Conservation (phyloP, 225 moss, liverwort and hornwort genomes). For the Marchantia polymorpha region DNA sequence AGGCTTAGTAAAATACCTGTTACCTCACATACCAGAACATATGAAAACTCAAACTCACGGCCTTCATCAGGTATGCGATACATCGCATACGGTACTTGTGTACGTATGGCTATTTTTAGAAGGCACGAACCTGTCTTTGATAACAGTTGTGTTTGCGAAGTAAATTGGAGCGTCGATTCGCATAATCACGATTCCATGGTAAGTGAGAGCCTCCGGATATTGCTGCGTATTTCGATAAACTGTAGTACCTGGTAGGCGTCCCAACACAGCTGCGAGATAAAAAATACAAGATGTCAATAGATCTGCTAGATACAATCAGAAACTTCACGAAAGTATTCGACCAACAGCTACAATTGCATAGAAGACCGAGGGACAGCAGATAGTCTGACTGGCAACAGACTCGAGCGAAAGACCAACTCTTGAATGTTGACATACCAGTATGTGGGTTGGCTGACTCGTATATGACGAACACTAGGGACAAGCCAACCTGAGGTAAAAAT, state of each 20-base stretch:
- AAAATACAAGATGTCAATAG: no score
- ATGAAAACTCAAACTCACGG: no score
- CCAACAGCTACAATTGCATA: no score
- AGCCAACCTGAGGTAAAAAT: slow-evolving; percentile 47
- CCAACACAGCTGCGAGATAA: slow-evolving; percentile 64
- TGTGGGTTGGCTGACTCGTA: slow-evolving; percentile 97
- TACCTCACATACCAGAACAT: no score
- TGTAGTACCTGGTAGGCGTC: slow-evolving; percentile 91
- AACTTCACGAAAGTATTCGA: no score
- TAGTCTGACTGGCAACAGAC: no score
- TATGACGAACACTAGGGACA: slow-evolving; percentile 91
- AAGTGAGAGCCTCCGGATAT: slow-evolving; percentile 88
- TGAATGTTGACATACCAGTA: slow-evolving; percentile 47
- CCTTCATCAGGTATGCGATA: no score
- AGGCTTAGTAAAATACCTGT: no score
- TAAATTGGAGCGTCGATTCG: slow-evolving; percentile 98
- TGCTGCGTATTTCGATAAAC: slow-evolving; percentile 84
- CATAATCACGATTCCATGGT: slow-evolving; percentile 89
- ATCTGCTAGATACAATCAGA: no score
- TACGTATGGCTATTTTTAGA: no score
- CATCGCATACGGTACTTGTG: no score
- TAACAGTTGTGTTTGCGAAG: slow-evolving; percentile 83
- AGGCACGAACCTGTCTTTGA: slow-evolving; percentile 80
- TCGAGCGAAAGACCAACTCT: background rate
- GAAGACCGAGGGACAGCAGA: no score